These are phyloP conservation scores for Globisporangium spiculum DNA, from an alignment of 352 stramenopile genomes.

Conservation along the genomic window DNA sequence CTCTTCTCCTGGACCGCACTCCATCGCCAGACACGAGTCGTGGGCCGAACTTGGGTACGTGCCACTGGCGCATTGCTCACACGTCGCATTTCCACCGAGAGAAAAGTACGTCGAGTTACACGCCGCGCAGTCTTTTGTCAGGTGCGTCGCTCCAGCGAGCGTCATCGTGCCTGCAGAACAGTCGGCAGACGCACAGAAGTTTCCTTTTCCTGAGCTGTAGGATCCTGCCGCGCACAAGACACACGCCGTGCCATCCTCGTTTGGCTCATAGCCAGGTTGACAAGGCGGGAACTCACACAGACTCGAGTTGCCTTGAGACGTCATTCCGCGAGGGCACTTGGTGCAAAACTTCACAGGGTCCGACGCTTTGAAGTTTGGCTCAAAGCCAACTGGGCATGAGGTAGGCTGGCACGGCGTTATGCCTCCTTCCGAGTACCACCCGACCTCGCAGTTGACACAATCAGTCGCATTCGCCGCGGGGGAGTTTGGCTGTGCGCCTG, in stretches of 20 bases:
- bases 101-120: conserved; percentile 36
- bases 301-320: conserved; percentile 29
- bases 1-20: conserved; percentile 30
- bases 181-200: conserved; percentile 26
- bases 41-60: conserved; percentile 26
- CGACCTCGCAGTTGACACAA: conserved; percentile 28
- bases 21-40: conserved; percentile 25
- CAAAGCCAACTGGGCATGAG: conserved; percentile 25
- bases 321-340: conserved; percentile 31
- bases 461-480: conserved; percentile 23
- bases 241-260: conserved; percentile 28
- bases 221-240: conserved; percentile 24
- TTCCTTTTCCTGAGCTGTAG: conserved; percentile 29
- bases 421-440: conserved; percentile 36
- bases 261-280: conserved; percentile 40
- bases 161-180: conserved; percentile 28
- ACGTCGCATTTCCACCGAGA: conserved; percentile 29
- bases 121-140: conserved; percentile 22
- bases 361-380: conserved; percentile 28
- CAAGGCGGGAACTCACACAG: conserved; percentile 35
- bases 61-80: conserved; percentile 28
- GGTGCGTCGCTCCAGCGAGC: conserved; percentile 22
- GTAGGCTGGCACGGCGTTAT: conserved; percentile 22
- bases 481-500: conserved; percentile 25
- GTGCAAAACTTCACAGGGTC: conserved; percentile 28